Evolutionary conservation across 2,329 filamentous ascomycete species (phyloP).

Genomic region (Hymenoscyphus albidus): DNA sequence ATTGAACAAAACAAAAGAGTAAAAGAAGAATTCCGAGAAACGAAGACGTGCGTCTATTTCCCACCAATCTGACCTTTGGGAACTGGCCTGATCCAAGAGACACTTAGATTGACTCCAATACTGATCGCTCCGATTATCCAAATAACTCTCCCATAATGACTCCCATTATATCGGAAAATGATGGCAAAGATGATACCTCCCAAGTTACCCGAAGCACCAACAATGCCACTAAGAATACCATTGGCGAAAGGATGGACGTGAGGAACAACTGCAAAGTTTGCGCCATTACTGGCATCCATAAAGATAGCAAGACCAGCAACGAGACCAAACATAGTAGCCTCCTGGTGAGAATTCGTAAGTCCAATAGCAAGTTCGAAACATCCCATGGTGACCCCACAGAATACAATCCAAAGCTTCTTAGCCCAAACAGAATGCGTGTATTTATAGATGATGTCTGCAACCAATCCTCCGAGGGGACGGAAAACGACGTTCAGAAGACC

Average conservation of each 20-base stretch:
- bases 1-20: neutral
- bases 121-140: conserved; percentile 78
- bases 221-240: conserved; percentile 64
- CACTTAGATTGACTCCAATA: conserved; percentile 62
- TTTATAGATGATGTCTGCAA: conserved; percentile 41
- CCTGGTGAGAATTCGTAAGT: conserved; percentile 54
- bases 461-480: conserved; percentile 59
- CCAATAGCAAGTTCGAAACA: conserved; percentile 58
- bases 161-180: conserved; percentile 70
- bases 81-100: conserved; percentile 57
- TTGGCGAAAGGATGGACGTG: conserved; percentile 54
- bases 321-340: conserved; percentile 68
- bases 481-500: conserved; percentile 67
- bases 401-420: conserved; percentile 59
- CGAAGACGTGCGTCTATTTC: neutral
- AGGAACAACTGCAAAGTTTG: conserved; percentile 57
- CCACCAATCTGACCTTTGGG: conserved; percentile 39
- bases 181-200: conserved; percentile 80
- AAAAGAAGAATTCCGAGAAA: neutral
- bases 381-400: conserved; percentile 52
- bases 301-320: conserved; percentile 73
- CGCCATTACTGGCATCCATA: conserved; percentile 67
- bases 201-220: conserved; percentile 75
- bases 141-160: conserved; percentile 62
- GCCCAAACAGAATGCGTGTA: conserved; percentile 48